phyloP scores from a whole-genome alignment of 352 stramenopile genomes.

The Phytophthora fragariaefolia region DNA sequence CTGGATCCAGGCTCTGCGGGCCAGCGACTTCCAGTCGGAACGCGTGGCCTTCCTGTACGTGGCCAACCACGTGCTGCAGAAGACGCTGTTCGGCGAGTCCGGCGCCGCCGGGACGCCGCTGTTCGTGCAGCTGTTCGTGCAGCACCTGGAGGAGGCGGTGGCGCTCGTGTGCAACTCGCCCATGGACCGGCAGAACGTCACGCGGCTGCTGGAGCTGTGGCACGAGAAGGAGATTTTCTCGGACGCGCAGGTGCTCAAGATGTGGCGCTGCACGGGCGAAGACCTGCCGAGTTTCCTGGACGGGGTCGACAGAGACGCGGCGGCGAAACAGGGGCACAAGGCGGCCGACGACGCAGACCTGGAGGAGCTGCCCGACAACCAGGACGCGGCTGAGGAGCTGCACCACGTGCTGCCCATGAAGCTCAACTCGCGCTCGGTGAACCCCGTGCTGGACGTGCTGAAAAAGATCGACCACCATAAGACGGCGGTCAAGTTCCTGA shows the following conservation, averaged over 20 bases:
- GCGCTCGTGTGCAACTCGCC: constrained; percentile 86
- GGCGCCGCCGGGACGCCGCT: constrained; percentile 21
- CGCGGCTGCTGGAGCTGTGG: constrained; percentile 76
- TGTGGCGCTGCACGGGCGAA: constrained; percentile 84
- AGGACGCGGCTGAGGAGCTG: constrained; percentile 35
- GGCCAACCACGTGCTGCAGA: constrained; percentile 86
- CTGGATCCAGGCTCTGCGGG: constrained; percentile 71
- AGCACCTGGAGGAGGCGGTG: constrained; percentile 74
- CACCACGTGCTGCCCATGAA: constrained; percentile 72
- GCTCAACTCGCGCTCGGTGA: constrained; percentile 77
- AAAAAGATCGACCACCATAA: constrained; percentile 88
- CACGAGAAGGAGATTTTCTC: constrained; percentile 74
- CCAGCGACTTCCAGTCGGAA: constrained; percentile 82
- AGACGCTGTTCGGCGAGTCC: constrained; percentile 53
- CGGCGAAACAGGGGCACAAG: constrained; percentile 6
- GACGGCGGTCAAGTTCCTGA: constrained; percentile 65
- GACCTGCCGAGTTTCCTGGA: constrained; percentile 65
- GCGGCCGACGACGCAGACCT: constrained; percentile 9
- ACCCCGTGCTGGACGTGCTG: constrained; percentile 74
- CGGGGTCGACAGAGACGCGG: constrained; percentile 20
- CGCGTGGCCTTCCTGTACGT: constrained; percentile 86
- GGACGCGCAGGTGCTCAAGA: constrained; percentile 62
- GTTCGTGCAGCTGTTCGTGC: constrained; percentile 44
- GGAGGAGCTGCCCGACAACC: constrained; percentile 41
- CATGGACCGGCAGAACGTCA: constrained; percentile 82